Conservation (phyloP, 73 alveolate species). For the Blepharisma stoltei region DNA sequence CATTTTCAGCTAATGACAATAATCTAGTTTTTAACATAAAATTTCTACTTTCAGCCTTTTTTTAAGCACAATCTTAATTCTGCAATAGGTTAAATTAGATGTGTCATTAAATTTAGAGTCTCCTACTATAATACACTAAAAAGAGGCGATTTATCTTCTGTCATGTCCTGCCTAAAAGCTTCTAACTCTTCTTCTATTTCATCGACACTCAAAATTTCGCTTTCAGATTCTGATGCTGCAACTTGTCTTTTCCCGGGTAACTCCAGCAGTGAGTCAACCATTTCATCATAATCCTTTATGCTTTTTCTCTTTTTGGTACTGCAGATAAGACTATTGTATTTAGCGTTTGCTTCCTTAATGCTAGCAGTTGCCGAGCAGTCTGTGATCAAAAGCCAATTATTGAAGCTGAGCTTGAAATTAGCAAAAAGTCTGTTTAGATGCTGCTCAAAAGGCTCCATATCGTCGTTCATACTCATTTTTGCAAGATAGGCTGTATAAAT, state of each 20-base stretch:
- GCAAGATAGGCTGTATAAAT: slow-evolving; percentile 4
- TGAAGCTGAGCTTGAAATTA: background rate
- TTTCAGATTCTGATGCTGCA: background rate
- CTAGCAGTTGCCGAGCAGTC: background rate
- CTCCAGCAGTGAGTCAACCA: background rate
- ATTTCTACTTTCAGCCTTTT: too few relatives aligned
- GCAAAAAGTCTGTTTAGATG: background rate
- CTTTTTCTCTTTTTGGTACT: background rate
- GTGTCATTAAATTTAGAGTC: too few relatives aligned
- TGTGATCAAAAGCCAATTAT: background rate
- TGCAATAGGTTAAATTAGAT: too few relatives aligned
- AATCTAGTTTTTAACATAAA: too few relatives aligned
- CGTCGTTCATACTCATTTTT: background rate
- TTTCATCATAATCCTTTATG: background rate
- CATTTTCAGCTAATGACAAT: too few relatives aligned
- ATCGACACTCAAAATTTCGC: background rate
- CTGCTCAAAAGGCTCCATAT: slow-evolving; percentile 6
- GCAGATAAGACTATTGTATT: background rate
- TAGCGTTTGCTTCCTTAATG: background rate
- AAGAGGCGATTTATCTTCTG: too few relatives aligned
- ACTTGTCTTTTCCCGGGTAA: background rate
- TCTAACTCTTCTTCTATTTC: slow-evolving; percentile 8
- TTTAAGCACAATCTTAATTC: too few relatives aligned
- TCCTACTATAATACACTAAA: too few relatives aligned
- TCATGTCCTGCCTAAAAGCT: background rate